Base-by-base conservation (phyloP, 441 rosid species). In the Mallotus japonicus region DNA sequence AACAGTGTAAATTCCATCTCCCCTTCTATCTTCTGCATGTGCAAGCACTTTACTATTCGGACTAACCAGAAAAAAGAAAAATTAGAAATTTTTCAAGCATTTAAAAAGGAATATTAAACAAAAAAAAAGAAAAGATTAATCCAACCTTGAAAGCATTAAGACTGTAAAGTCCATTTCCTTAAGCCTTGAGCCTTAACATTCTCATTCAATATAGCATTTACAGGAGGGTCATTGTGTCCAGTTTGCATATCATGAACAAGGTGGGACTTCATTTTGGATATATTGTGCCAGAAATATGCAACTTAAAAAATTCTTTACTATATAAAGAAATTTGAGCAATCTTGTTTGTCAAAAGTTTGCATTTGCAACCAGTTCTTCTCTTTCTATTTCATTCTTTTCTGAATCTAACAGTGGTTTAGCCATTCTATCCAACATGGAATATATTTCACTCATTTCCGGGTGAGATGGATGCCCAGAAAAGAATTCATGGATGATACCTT, bases 11-110 rank as follows among this genome's bases (percentile, higher is more conserved):
- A 88, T 89, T 75, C 91, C 97, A 78, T 89, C 86, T 47, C 99
- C 97, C 75, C 87, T 90, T 17, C 85, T 85, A 79, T 95, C 99
- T 78, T 95, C 97, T 8, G 94, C 94, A 81, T 87, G 92, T 37
- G 97, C 94, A 62, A 84, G 92, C 83, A 92, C 64, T 79, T 89
- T 90, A 80, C 85, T 87, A 69, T 85, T 84, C 1, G 96, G 97
- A 75, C 89, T 88, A 55, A 81, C 86, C 99, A 90, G 79, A 57
- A 57, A 34, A 75, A 72, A 78, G 32, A 28, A 28, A 3, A 3
- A 47, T 63, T 66, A 6, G 24, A 42, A 0, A 42, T 0, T 42
- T 42, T 42, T 42, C 46, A 42, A 42, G 10, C 9, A 5, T 42
- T 42, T 42, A 5, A 42, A 42, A 6, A 42, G 10, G 46, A 42